Base-by-base conservation (phyloP, 805 yeast genomes). In the Candida krabiensis region DNA sequence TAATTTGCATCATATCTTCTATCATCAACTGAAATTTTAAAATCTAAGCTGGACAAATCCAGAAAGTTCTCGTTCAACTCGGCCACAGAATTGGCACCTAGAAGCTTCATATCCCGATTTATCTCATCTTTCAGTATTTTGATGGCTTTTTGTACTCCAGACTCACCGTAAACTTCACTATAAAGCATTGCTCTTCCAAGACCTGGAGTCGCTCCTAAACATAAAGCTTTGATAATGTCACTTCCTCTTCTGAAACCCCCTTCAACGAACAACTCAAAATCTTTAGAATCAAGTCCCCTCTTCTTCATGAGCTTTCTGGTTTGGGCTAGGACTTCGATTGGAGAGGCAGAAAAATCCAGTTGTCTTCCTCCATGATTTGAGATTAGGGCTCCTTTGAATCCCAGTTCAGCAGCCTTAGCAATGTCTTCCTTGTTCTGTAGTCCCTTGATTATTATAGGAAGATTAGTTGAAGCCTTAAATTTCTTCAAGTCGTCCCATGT, bases 291-390 rank as follows among this genome's bases (percentile, higher is more conserved):
- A 13, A 78, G 61, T 2, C 68, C 62, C 13, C 55, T 55, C 35
- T 60, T 57, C 31, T 63, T 66, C 44, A 77, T 62, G 17, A 66
- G 56, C 11, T 74, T 73, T 52, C 62, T 69, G 18, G 79, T 66
- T 43, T 80, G 83, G 4, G 73, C 75, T 35, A 83, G 65, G 4
- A 80, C 74, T 53, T 81, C 82, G 19, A 83, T 64, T 1, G 86
- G 77, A 0, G 88, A 76, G 47, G 70, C 69, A 0, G 82, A 70
- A 30, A 69, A 77, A 47, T 83, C 89, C 38, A 83, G 61, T 46
- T 81, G 86, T 38, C 89, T 66, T 9, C 89, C 90, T 15, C 89
- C 90, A 56, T 83, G 88, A 53, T 84, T 83, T 9, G 88, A 80
- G 12, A 84, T 64, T 30, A 83, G 71, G 18, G 80, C 76, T 6